Base-by-base conservation (phyloP, 2,329 filamentous ascomycete genomes). In the Berkeleyomyces basicola region DNA sequence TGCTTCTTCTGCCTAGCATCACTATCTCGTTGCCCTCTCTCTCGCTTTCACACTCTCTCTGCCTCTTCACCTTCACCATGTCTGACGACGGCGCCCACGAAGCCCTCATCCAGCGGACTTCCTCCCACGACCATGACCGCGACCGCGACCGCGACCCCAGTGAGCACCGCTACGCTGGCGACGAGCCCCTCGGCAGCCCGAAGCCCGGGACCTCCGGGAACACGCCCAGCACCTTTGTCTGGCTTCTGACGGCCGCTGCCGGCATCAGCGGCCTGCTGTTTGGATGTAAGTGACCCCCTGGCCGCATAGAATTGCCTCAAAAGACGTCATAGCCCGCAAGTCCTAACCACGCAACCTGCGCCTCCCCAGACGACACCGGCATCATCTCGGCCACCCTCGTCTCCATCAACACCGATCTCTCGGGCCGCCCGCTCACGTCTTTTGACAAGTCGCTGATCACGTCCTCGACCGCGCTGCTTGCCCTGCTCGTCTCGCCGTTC, bases 381-480 rank as follows among this genome's bases (percentile, higher is more conserved):
- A 84, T 87, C 14, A 85, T 87, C 63, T 86, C 83, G 40, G 82
- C 83, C 2, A 86, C 83, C 0, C 76, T 87, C 43, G 81, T 87
- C 55, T 84, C 83, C 1, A 79, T 87, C 66, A 79, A 79, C 59
- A 76, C 74, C 1, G 81, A 82, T 7, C 79, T 87, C 40, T 83
- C 80, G 37, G 70, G 74, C 63, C 79, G 78, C 57, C 71, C 76
- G 7, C 76, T 87, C 36, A 83, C 78, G 1, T 81, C 82, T 0
- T 72, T 85, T 68, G 83, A 87, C 71, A 88, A 85, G 71, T 87
- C 84, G 5, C 75, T 88, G 66, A 84, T 87, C 68, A 88, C 85
- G 2, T 84, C 83, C n/a, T 80, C 79, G 31, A 87, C 85, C 4
- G 81, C 83, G 3, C 78, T 88, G 58, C 80, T 85, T 65, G 85